Evolutionary conservation across 2,329 filamentous ascomycete genomes (phyloP), one percentile per base, ranked within the genome.

Genomic region (Epichloe glyceriae): DNA sequence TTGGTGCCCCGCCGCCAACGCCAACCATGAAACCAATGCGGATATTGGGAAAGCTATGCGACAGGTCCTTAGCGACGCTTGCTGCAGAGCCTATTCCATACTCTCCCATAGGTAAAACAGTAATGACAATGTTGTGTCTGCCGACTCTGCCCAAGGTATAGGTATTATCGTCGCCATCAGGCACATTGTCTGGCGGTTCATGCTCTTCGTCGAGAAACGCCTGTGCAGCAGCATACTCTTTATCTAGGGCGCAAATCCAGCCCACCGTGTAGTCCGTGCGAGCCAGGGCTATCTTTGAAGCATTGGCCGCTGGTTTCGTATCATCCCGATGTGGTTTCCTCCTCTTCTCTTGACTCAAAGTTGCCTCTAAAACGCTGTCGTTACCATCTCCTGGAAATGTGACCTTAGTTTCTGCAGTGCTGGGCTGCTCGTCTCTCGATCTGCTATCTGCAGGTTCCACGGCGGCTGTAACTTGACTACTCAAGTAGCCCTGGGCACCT

Each of bases 181-280:
- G 7, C 17, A 61, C 59, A 46, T 70, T 63, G 37, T 58, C 50
- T 8, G 22, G 22, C 53, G 26, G 4, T 7, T 33, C 15, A 12
- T 52, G 46, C n/a, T 4, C 2, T n/a, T 71, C 64, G 42, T 73
- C 70, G 2, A 73, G 64, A 34, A 71, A 64, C 0, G 46, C 56
- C 20, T 56, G 54, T 3, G 70, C 70, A 3, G 70, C 69, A 45
- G 64, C 57, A 42, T 56, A 60, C 49, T 73, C 70, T 0, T 54
- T 59, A 0, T 4, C 12, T 2, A 72, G 49, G 12, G 70, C 68
- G 50, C 67, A 73, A 6, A 74, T 70, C 70, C 69, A 73, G 17
- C 68, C 70, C 5, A 73, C 61, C 0, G 61, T 69, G 49, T 72
- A 73, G 37, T 26, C 22, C 22, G 22, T 26, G 22, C 22, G 22